A percentile compares a stretch with the other conserved stretches of the same genome.
These are phyloP conservation scores for Coemansia aciculifera DNA, from an alignment of 192 early-diverging fungal genomes.

Conservation along the genomic window DNA sequence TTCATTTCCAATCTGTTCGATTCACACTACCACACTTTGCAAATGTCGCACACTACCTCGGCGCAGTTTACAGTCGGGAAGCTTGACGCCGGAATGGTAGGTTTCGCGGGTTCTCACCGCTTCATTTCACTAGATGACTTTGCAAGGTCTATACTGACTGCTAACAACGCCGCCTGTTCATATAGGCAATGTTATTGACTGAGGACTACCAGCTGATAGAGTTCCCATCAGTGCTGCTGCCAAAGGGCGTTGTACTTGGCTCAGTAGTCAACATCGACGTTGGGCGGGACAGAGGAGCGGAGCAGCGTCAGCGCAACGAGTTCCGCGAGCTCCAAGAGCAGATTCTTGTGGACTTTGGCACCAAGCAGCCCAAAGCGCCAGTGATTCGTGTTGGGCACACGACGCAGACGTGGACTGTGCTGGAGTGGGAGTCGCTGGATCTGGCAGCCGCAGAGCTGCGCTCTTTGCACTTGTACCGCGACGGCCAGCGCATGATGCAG, in stretches of 20 bases:
- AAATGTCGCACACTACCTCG: slow-evolving; percentile 43
- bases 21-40: not conserved
- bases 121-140: not conserved
- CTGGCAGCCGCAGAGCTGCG: slow-evolving; percentile 81
- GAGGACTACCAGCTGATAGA: slow-evolving; percentile 98
- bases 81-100: slow-evolving; percentile 90
- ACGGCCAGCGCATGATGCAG: slow-evolving; percentile 76
- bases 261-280: slow-evolving; percentile 97
- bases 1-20: slow-evolving; percentile 11
- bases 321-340: slow-evolving; percentile 86
- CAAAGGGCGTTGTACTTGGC: slow-evolving; percentile 88
- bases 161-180: not conserved
- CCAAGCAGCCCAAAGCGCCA: slow-evolving; percentile 77
- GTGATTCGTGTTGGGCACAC: slow-evolving; percentile 70
- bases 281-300: slow-evolving; percentile 83
- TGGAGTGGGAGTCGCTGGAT: slow-evolving; percentile 90
- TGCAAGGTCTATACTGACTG: not conserved
- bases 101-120: not conserved
- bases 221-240: slow-evolving; percentile 94
- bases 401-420: slow-evolving; percentile 82
- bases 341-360: slow-evolving; percentile 79
- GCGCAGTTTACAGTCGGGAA: slow-evolving; percentile 86
- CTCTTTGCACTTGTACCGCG: slow-evolving; percentile 89
- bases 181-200: slow-evolving; percentile 82
- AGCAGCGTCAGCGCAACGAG: slow-evolving; percentile 75